These are phyloP conservation scores for Spergularia bocconei DNA, from an alignment of 148 eudicot genomes.

Conservation along the genomic window DNA sequence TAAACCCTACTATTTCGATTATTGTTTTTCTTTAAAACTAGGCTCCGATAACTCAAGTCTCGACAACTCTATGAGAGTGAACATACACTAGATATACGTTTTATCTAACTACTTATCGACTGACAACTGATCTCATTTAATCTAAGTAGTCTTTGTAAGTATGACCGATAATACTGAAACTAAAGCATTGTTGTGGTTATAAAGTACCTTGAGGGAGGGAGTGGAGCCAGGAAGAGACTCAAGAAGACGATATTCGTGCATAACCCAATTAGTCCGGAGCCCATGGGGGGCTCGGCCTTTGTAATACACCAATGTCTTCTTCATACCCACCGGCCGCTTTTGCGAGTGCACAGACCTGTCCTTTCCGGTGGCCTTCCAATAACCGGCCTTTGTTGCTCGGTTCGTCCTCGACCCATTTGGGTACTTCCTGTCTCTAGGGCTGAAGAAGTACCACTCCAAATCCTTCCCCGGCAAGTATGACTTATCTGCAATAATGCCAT, in stretches of 20 bases:
- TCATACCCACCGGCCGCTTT: constrained; percentile 39
- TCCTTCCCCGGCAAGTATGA: constrained; percentile 46
- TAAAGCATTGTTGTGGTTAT: not conserved
- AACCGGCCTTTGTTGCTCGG: constrained; percentile 42
- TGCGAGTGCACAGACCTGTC: constrained; percentile 38
- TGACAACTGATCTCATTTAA: too few relatives aligned
- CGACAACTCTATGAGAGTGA: too few relatives aligned
- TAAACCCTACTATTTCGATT: too few relatives aligned
- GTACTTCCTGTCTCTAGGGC: constrained; percentile 47
- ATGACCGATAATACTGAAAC: too few relatives aligned
- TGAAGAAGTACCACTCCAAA: constrained; percentile 50
- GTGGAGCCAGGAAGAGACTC: constrained; percentile 35
- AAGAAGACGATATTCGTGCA: constrained; percentile 49
- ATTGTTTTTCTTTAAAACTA: too few relatives aligned
- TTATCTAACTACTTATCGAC: too few relatives aligned
- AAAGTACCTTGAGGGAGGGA: constrained; percentile 36
- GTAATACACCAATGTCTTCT: constrained; percentile 47
- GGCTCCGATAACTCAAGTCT: too few relatives aligned
- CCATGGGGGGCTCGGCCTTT: constrained; percentile 51
- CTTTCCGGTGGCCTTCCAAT: constrained; percentile 51
- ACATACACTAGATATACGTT: too few relatives aligned
- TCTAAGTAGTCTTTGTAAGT: too few relatives aligned
- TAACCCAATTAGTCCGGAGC: constrained; percentile 43
- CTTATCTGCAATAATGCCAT: constrained; percentile 21
- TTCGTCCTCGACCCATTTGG: constrained; percentile 49